Conservation (phyloP, 192 early-diverging fungal genomes). For the Oehlia diaphana region DNA sequence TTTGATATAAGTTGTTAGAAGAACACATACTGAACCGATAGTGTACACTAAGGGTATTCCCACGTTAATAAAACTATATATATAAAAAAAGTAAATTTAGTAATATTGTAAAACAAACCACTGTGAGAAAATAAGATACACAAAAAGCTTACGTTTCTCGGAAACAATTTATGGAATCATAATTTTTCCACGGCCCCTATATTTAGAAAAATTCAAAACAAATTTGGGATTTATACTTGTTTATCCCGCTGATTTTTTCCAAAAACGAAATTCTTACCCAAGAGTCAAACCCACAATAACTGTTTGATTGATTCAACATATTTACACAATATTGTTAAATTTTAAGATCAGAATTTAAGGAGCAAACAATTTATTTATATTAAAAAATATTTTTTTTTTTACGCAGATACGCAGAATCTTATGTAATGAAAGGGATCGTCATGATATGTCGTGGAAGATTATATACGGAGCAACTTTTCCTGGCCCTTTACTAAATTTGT, state of each 20-base stretch:
- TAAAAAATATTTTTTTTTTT: too few species aligned
- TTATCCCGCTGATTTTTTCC: background rate
- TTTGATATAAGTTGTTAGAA: background rate
- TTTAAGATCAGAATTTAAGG: too few species aligned
- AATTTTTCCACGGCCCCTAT: slow-evolving; percentile 1
- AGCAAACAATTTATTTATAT: too few species aligned
- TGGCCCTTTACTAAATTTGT: too few species aligned
- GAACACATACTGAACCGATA: background rate
- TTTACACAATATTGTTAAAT: too few species aligned
- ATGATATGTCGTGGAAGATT: too few species aligned
- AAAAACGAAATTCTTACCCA: background rate
- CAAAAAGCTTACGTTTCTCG: background rate
- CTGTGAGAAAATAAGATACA: background rate
- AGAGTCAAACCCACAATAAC: background rate
- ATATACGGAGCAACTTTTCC: too few species aligned
- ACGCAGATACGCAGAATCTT: too few species aligned
- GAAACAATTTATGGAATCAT: slow-evolving; percentile 10
- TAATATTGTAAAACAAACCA: background rate
- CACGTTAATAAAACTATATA: background rate
- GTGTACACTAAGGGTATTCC: background rate
- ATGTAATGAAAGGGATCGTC: too few species aligned
- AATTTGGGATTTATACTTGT: background rate
- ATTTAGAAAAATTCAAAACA: background rate
- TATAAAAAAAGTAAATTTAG: background rate
- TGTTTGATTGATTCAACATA: background rate